These are phyloP conservation scores for Colletotrichum camelliae DNA, from an alignment of 2,329 filamentous ascomycete genomes.

Conservation along the genomic window DNA sequence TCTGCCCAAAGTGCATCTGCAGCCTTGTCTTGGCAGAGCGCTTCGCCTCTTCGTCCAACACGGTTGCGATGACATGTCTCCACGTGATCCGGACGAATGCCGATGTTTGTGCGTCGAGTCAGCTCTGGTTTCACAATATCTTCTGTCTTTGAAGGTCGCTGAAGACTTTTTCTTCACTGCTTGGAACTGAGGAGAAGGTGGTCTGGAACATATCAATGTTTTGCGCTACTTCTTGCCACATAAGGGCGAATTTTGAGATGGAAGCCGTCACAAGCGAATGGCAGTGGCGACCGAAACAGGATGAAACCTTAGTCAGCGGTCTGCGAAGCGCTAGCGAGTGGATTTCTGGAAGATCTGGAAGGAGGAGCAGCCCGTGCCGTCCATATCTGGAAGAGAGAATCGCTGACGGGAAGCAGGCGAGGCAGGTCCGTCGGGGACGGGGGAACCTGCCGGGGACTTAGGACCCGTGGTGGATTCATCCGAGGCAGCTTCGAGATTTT, in stretches of 20 bases:
- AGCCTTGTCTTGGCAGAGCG: neutral
- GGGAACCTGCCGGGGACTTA: neutral
- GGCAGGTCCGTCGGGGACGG: neutral
- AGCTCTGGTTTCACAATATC: neutral
- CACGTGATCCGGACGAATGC: neutral
- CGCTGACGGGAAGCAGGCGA: neutral
- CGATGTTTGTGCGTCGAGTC: neutral
- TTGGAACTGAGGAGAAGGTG: accelerated
- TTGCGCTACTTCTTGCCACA: neutral
- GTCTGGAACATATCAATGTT: neutral
- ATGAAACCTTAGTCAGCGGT: constrained; percentile 16
- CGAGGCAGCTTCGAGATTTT: neutral
- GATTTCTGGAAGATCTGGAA: neutral
- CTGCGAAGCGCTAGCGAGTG: neutral
- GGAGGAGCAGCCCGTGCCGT: neutral
- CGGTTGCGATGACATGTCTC: neutral
- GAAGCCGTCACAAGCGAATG: neutral
- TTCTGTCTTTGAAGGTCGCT: neutral
- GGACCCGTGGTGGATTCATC: neutral
- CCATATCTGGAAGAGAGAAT: neutral
- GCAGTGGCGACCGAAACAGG: constrained; percentile 8
- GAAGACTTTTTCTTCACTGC: neutral
- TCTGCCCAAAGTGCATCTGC: neutral
- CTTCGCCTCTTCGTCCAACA: neutral
- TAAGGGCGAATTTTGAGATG: neutral